Conservation (phyloP, 2,329 filamentous ascomycete genomes). For the Penicillium sp. region DNA sequence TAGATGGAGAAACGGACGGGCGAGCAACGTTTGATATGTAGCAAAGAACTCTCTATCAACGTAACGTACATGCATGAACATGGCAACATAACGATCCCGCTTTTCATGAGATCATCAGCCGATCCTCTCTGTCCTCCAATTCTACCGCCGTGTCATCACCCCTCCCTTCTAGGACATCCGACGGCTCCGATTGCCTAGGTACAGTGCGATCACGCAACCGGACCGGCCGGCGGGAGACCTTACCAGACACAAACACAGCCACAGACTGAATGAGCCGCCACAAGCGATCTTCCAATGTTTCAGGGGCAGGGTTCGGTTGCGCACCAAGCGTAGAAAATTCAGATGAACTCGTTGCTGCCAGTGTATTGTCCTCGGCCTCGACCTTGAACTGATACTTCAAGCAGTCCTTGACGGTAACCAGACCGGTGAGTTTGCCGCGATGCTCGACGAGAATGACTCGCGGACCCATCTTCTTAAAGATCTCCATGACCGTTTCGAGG, state of each 20-base stretch:
- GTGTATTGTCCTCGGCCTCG: constrained; percentile 72
- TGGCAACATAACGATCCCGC: background rate
- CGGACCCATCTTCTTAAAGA: constrained; percentile 97
- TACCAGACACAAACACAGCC: constrained; percentile 18
- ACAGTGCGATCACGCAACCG: constrained; percentile 17
- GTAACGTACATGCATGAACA: background rate
- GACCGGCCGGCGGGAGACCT: constrained; percentile 13
- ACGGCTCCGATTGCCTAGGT: constrained; percentile 16
- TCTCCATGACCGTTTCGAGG: constrained; percentile 95
- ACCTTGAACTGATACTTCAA: constrained; percentile 96
- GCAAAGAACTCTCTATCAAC: background rate
- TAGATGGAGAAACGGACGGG: background rate
- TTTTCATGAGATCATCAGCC: constrained; percentile 8
- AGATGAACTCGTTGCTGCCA: constrained; percentile 34
- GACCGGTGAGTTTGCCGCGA: constrained; percentile 74
- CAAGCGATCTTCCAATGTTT: constrained; percentile 36
- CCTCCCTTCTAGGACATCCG: constrained; percentile 52
- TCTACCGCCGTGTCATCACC: constrained; percentile 50
- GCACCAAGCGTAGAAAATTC: constrained; percentile 24
- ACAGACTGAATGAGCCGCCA: constrained; percentile 40
- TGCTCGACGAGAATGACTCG: constrained; percentile 91
- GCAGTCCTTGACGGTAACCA: constrained; percentile 96
- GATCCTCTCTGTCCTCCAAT: constrained; percentile 40
- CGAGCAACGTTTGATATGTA: background rate
- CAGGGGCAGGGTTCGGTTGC: constrained; percentile 19